phyloP scores from a whole-genome alignment of 129 eudicot species.

The Centella asiatica region DNA sequence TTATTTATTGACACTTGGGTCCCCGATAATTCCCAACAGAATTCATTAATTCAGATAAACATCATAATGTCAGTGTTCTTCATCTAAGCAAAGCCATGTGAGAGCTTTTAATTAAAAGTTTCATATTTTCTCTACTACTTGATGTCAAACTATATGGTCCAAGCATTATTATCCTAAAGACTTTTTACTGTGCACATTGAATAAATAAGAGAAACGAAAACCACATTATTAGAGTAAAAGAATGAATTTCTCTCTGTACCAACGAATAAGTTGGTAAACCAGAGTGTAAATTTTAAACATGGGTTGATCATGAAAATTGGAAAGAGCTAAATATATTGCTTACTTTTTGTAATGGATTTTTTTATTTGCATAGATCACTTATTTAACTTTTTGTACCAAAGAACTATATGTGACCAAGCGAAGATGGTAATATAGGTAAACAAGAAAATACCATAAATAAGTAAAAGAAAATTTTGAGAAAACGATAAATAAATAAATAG shows the following conservation, averaged over 20 bases:
- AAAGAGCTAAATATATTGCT: no score
- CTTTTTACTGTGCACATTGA: neutral
- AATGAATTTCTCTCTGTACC: neutral
- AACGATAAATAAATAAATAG: slow-evolving; percentile 15
- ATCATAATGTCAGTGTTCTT: neutral
- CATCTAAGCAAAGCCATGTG: slow-evolving; percentile 3
- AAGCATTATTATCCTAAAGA: neutral
- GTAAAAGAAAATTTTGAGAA: no score
- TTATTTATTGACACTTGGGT: neutral
- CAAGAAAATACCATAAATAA: no score
- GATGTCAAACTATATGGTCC: neutral
- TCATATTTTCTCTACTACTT: neutral
- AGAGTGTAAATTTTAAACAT: no score
- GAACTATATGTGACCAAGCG: no score
- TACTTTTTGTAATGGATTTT: no score
- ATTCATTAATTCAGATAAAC: neutral
- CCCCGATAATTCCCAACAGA: neutral
- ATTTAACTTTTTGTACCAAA: no score
- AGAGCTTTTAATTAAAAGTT: neutral
- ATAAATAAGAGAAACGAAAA: neutral
- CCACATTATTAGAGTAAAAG: neutral
- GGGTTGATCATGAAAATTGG: no score
- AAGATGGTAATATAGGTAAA: no score
- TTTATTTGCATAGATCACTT: no score
- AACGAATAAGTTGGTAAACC: no score